phyloP scores from a whole-genome alignment of 805 yeast species.

The Ogataea zsoltii region DNA sequence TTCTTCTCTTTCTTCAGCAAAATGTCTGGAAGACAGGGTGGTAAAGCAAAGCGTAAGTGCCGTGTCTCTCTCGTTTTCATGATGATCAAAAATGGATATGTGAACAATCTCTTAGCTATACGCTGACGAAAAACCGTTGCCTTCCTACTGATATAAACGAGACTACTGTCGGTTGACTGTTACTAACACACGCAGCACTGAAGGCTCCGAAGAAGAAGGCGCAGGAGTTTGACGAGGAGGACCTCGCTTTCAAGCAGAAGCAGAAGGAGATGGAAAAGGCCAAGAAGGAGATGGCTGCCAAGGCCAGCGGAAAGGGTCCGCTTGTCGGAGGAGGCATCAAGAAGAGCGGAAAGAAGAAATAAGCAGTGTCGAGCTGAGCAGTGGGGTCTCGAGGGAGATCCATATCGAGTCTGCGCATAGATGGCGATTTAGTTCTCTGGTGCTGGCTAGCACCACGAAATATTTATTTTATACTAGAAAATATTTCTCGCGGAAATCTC shows the following conservation, averaged over 20 bases:
- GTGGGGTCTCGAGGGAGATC: no score
- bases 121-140: constrained; percentile 29
- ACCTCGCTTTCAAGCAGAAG: constrained; percentile 85
- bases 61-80: constrained; percentile 1
- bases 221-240: constrained; percentile 83
- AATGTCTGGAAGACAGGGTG: constrained; percentile 98
- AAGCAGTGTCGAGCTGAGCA: background rate
- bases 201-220: constrained; percentile 81
- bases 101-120: constrained; percentile 29
- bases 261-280: constrained; percentile 95
- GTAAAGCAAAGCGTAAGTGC: constrained; percentile 81
- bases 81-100: constrained; percentile 27
- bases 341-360: constrained; percentile 68
- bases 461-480: no score
- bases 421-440: no score
- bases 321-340: constrained; percentile 93
- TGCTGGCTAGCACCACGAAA: no score
- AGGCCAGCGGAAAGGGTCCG: constrained; percentile 90
- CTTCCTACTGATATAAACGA: constrained; percentile 23
- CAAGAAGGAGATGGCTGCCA: constrained; percentile 82
- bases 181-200: constrained; percentile 41
- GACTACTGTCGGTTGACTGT: background rate
- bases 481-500: no score
- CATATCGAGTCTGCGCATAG: no score
- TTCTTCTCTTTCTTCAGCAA: background rate